A percentile compares a stretch with the other conserved stretches of the same genome.
Evolutionary conservation across 2,329 filamentous ascomycete species (phyloP).

Genomic region (Eutypa lata): DNA sequence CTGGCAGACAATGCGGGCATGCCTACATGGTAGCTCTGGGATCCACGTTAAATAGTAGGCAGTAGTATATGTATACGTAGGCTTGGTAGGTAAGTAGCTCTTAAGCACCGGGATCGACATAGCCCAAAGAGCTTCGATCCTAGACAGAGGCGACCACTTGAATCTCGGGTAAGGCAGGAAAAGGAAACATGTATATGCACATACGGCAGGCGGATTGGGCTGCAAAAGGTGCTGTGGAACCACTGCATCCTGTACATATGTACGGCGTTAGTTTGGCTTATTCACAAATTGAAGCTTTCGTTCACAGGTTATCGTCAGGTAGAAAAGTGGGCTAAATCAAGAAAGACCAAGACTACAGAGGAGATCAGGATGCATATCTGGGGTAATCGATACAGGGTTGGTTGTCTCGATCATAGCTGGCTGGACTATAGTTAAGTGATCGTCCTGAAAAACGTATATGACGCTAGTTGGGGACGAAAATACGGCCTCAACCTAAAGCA

Average conservation of each 20-base stretch:
- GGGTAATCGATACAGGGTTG: neutral
- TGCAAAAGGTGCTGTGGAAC: constrained; percentile 24
- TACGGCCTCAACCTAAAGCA: neutral
- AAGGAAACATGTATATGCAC: constrained; percentile 6
- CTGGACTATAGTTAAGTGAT: neutral
- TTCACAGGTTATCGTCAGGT: constrained; percentile 6
- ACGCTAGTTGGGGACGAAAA: neutral
- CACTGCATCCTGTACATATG: constrained; percentile 12
- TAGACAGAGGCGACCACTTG: neutral
- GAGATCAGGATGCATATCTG: neutral
- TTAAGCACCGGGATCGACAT: neutral
- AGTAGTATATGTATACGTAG: neutral
- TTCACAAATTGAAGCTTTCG: constrained; percentile 17
- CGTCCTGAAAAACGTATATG: neutral
- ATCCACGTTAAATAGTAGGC: neutral
- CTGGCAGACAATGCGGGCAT: neutral
- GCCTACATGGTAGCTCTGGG: neutral
- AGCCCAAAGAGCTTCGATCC: neutral
- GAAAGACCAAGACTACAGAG: neutral
- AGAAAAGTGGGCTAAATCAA: neutral
- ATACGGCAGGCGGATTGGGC: constrained; percentile 23
- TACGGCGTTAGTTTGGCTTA: constrained; percentile 23
- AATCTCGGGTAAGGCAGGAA: neutral
- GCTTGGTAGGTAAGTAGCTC: neutral
- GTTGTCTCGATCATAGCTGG: neutral